Evolutionary conservation across 208 protist genomes (phyloP).

Genomic region (Herpetomonas tarakana): DNA sequence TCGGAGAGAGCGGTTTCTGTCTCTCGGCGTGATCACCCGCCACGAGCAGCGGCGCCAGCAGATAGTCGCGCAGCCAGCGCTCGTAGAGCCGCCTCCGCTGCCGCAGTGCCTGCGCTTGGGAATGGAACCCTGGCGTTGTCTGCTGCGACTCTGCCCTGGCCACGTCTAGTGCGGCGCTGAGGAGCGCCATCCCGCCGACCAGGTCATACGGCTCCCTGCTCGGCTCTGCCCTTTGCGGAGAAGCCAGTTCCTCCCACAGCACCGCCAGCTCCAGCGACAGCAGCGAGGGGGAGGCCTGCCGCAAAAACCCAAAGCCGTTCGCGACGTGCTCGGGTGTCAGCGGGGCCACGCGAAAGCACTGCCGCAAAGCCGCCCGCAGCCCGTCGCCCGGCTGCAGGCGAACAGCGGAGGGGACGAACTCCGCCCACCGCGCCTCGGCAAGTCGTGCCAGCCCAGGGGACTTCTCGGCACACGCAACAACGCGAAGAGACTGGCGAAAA

Average conservation of each 20-base stretch:
- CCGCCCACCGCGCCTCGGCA: conserved; percentile 30
- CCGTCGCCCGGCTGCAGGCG: conserved; percentile 18
- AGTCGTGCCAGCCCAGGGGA: too few species aligned
- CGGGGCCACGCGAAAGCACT: conserved; percentile 25
- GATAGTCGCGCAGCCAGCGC: too few species aligned
- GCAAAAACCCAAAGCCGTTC: conserved; percentile 51
- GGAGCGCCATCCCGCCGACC: conserved; percentile 27
- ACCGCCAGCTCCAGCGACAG: conserved; percentile 39
- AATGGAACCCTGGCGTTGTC: too few species aligned
- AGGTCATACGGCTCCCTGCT: conserved; percentile 33
- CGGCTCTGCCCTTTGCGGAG: too few species aligned
- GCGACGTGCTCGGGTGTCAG: conserved; percentile 15
- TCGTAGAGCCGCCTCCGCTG: too few species aligned
- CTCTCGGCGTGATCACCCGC: too few species aligned
- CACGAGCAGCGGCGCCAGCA: too few species aligned
- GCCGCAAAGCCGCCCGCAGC: conserved; percentile 18
- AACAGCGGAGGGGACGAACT: conserved; percentile 38
- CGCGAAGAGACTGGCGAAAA: too few species aligned
- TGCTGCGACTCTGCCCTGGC: conserved; percentile 11
- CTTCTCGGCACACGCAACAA: too few species aligned
- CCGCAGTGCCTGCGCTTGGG: too few species aligned
- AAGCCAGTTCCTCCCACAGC: conserved; percentile 35
- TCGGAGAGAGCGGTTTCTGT: too few species aligned
- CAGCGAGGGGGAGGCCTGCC: conserved; percentile 30
- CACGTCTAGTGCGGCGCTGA: conserved; percentile 33